Evolutionary conservation across 2,329 filamentous ascomycete genomes (phyloP), one percentile per base, ranked within the genome.

Genomic region (Colletotrichum phormii): DNA sequence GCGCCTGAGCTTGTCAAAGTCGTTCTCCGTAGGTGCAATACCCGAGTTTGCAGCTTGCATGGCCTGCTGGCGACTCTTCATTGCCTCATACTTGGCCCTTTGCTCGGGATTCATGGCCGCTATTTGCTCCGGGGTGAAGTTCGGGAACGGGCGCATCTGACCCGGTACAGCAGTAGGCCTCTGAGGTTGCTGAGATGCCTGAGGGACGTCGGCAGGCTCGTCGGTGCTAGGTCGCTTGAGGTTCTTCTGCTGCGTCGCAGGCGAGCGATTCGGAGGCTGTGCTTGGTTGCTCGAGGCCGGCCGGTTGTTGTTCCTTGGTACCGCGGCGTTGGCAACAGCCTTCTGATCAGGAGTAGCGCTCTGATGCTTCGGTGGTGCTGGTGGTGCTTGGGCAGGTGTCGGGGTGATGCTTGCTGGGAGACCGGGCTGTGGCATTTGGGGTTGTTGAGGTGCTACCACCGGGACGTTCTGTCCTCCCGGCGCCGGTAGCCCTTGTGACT

Each of bases 201-300:
- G 80, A 2, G 76, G 68, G 2, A 67, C 55, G 24, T 78, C 72
- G 3, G 75, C 74, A 11, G 73, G 75, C 59, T 89, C 87, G 29
- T 89, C 88, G 4, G 82, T 80, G 64, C 81, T 87, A 4, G 87
- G 81, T 1, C 88, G 86, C 80, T 90, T 90, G 55, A 88, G 81
- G 60, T 81, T 86, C 78, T 87, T 89, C 31, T 80, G 78, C 9
- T 80, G 79, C 5, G 82, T 74, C 2, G 82, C 82, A 9, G 84
- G 80, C 5, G 85, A 83, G 18, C 81, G 79, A 57, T 82, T 82
- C 5, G 82, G 79, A 37, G 80, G 78, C 35, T 82, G 78, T 42
- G 78, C 61, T 55, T 83, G 84, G 58, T 79, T 83, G 69, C 80
- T 83, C 63, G 75, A 79, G 6, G 77, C 71, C 24, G 77, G 78